phyloP scores from a whole-genome alignment of 805 yeast species.

The Wickerhamiella dianesei region DNA sequence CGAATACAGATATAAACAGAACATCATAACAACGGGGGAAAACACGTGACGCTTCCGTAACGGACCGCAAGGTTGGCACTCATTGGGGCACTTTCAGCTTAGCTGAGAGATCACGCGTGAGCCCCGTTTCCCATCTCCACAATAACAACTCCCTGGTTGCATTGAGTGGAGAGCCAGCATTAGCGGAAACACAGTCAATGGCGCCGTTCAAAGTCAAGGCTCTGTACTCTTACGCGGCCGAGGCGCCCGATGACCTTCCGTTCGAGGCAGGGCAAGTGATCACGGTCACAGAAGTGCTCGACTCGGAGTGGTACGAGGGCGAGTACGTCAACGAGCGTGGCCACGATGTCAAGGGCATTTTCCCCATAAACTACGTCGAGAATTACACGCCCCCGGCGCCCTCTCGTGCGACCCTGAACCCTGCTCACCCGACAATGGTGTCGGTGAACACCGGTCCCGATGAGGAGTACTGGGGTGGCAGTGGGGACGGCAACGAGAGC shows the following conservation, averaged over 20 bases:
- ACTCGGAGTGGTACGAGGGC: constrained; percentile 87
- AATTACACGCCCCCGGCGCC: constrained; percentile 10
- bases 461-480: constrained; percentile 4
- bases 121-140: no score
- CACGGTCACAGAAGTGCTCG: constrained; percentile 66
- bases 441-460: constrained; percentile 16
- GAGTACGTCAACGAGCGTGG: constrained; percentile 37
- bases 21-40: no score
- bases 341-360: constrained; percentile 47
- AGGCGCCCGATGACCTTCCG: constrained; percentile 70
- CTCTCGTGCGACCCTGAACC: constrained; percentile 2
- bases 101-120: no score
- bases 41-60: no score
- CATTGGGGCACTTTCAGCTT: no score
- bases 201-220: constrained; percentile 59
- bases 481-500: background rate
- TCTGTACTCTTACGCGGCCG: constrained; percentile 50
- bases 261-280: constrained; percentile 57
- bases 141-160: background rate
- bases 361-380: constrained; percentile 79
- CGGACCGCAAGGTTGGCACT: no score
- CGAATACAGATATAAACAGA: no score
- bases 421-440: constrained; percentile 4
- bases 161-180: background rate
- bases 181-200: background rate